These are phyloP conservation scores for Zymoseptoria ardabiliae DNA, from an alignment of 2,329 filamentous ascomycete species.

Conservation along the genomic window DNA sequence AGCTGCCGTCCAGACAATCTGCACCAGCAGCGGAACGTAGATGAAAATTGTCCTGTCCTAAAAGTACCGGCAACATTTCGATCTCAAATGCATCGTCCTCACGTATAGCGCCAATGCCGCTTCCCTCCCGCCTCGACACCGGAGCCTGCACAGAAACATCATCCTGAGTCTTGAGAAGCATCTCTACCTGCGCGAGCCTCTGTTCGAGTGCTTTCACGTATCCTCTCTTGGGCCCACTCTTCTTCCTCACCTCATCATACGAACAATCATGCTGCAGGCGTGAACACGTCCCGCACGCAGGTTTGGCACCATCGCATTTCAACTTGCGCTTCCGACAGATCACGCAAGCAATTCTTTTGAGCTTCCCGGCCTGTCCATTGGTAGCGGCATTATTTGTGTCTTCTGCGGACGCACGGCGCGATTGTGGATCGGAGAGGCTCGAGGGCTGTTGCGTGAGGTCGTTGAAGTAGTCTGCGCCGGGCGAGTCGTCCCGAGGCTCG, in stretches of 20 bases:
- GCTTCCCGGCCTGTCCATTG: constrained; percentile 32
- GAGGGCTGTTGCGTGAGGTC: constrained; percentile 44
- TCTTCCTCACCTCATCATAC: constrained; percentile 87
- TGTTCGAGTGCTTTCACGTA: constrained; percentile 94
- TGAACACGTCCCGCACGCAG: constrained; percentile 81
- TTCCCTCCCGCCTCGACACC: not conserved
- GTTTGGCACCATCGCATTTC: constrained; percentile 76
- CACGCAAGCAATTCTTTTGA: constrained; percentile 90
- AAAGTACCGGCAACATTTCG: constrained; percentile 14
- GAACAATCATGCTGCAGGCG: constrained; percentile 80
- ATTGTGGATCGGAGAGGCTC: constrained; percentile 32
- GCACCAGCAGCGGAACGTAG: not conserved
- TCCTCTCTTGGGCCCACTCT: constrained; percentile 84
- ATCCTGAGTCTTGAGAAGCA: constrained; percentile 68
- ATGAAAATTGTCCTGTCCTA: not conserved
- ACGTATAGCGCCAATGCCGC: not conserved
- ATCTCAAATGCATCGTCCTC: not conserved
- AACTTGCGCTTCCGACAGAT: constrained; percentile 89
- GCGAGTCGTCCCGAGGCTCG: constrained; percentile 16
- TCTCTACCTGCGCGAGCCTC: constrained; percentile 80
- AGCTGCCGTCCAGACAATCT: not conserved
- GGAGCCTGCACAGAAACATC: constrained; percentile 11
- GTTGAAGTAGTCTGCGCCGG: constrained; percentile 47
- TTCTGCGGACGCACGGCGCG: constrained; percentile 52
- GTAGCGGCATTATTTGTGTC: constrained; percentile 15